Base-by-base conservation (phyloP, 1,284 basidiomycete genomes). In the Microstroma glucosiphilum region DNA sequence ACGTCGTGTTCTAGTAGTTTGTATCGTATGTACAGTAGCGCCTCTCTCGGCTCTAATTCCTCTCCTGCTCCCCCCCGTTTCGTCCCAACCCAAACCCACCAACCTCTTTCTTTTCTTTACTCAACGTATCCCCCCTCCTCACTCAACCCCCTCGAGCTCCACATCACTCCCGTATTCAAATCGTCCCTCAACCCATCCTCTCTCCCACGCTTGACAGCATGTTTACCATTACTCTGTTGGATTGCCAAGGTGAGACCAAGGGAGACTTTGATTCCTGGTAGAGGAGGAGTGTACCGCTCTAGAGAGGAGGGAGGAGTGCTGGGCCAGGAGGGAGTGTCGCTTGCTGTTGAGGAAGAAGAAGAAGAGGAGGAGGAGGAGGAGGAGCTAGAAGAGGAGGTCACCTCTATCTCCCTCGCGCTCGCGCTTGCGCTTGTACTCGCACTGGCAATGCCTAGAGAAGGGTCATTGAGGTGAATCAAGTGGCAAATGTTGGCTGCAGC, bases 401-500 rank as follows among this genome's bases (percentile, higher is more conserved):
- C 30, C 6, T 57, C 12, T 2, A 19, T 42, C n/a, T 46, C 57
- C 12, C 21, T 19, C 23, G 1, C 57, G n/a, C 19, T 26, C 48
- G 1, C 17, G 46, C 21, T 3, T n/a, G 7, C 40, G 23, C 4
- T 6, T 30, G n/a, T 6, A 23, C 40, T 37, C 30, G 9, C 30
- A 23, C 40, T 37, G 4, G 9, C 30, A 37, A 9, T 9, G 30
- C 30, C 30, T 9, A 37, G 30, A 57, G 56, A 30, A 57, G 56
- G 17, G 12, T 23, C 40, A 48, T 25, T 17, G 30, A 49, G 41
- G 17, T 57, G 11, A 4, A 37, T 37, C 30, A 37, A 23, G 46
- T 48, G 46, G n/a, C 55, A 26, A 17, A 69, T 63, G 59, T 69
- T 69, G 1, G 57, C 40, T 6, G 64, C 61, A 1, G 67, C 66